Conservation (phyloP, 345 rosid species). For the Eucalyptus sp. region DNA sequence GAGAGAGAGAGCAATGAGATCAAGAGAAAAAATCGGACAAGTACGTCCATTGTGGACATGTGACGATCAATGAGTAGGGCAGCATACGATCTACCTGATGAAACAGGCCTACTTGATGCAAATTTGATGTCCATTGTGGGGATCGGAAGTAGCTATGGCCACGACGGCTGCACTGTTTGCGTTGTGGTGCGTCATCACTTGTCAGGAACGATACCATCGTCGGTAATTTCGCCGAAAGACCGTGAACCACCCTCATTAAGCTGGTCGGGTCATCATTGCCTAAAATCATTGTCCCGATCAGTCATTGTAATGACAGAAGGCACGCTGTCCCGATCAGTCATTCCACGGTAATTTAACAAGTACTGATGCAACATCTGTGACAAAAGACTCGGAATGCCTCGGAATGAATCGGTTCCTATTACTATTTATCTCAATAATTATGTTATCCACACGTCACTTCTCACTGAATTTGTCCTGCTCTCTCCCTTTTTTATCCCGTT, state of each 20-base stretch:
- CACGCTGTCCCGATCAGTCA: neutral
- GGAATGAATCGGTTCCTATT: neutral
- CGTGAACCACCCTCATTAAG: too few species aligned
- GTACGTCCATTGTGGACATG: too few species aligned
- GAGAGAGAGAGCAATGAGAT: too few species aligned
- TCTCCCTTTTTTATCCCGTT: neutral
- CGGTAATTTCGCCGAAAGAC: too few species aligned
- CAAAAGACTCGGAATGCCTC: neutral
- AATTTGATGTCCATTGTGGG: neutral
- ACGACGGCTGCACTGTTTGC: neutral
- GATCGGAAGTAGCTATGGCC: neutral
- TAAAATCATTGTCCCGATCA: neutral
- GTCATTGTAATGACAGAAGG: neutral
- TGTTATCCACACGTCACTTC: neutral
- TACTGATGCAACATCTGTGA: neutral
- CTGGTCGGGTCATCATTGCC: neutral
- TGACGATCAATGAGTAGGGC: too few species aligned
- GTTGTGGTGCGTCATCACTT: neutral
- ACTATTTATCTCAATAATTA: neutral
- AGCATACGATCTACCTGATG: accelerated
- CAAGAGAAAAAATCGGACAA: too few species aligned
- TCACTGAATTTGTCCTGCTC: neutral
- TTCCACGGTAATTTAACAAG: neutral
- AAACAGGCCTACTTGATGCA: too few species aligned
- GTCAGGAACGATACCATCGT: too few species aligned